A percentile compares a stretch with the other conserved stretches of the same genome.
phyloP scores from a whole-genome alignment of 78 protist species.

The Dictyostelium citrinum region DNA sequence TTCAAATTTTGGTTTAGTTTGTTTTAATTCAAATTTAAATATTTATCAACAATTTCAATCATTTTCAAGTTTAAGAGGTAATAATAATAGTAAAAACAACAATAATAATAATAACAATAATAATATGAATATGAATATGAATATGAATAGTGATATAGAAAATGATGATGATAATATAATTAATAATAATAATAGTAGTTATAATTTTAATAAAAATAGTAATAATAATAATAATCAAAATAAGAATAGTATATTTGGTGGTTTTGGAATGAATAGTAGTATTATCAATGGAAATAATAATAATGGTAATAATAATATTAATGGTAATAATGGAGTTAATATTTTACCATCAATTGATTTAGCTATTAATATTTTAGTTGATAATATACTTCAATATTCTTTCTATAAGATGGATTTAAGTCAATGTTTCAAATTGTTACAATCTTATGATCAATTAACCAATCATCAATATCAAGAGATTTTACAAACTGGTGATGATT shows the following conservation, averaged over 20 bases:
- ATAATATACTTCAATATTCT: constrained; percentile 24
- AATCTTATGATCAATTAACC: constrained; percentile 13
- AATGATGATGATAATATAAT: background rate
- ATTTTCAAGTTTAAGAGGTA: background rate
- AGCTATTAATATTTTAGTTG: constrained; percentile 21
- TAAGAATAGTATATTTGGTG: background rate
- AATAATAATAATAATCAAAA: background rate
- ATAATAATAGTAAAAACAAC: background rate
- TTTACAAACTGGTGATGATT: background rate
- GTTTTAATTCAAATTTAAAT: constrained; percentile 41
- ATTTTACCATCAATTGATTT: constrained; percentile 14
- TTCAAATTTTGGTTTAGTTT: constrained; percentile 15
- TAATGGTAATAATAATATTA: background rate
- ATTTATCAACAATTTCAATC: background rate
- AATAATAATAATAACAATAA: background rate
- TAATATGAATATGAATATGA: background rate
- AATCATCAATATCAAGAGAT: constrained; percentile 1
- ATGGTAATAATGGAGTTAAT: background rate
- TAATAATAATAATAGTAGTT: background rate
- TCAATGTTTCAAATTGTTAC: background rate
- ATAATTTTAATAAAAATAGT: background rate
- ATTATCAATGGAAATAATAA: background rate
- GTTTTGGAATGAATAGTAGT: background rate
- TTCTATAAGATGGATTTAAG: background rate
- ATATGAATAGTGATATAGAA: background rate